These are phyloP conservation scores for Ustilago vetiveriae DNA, from an alignment of 1,284 basidiomycete genomes.

Conservation along the genomic window DNA sequence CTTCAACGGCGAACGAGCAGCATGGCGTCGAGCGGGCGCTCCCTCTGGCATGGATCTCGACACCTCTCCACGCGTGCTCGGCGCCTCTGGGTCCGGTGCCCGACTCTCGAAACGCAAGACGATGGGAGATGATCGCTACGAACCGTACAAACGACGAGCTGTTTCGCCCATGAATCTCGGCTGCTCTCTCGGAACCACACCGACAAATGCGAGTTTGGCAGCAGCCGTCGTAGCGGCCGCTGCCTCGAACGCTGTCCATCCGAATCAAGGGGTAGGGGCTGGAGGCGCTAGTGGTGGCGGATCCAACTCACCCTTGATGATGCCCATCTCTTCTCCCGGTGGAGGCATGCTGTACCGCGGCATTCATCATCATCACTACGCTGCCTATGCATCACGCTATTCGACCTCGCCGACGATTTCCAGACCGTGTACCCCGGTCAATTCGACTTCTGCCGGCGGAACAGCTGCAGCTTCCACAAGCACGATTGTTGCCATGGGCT, in stretches of 20 bases:
- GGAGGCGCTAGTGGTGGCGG: background rate
- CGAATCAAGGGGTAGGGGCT: too few species aligned
- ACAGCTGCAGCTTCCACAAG: background rate
- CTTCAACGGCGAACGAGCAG: conserved; percentile 16
- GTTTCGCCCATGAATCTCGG: conserved; percentile 49
- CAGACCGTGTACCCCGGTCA: conserved; percentile 30
- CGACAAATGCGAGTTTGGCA: conserved; percentile 10
- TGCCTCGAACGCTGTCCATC: background rate
- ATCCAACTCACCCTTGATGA: conserved; percentile 25
- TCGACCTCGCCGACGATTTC: conserved; percentile 44
- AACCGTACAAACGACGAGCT: conserved; percentile 53
- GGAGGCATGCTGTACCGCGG: conserved; percentile 18
- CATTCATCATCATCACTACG: conserved; percentile 13
- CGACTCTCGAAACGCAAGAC: conserved; percentile 45
- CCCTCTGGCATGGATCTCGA: conserved; percentile 30
- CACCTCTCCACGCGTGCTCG: conserved; percentile 27
- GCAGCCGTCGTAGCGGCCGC: conserved; percentile 9
- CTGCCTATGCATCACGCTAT: conserved; percentile 19
- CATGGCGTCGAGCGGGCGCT: conserved; percentile 25
- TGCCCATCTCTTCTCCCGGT: conserved; percentile 33
- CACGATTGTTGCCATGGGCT: conserved; percentile 8
- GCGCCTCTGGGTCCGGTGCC: conserved; percentile 6
- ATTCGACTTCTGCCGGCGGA: conserved; percentile 1
- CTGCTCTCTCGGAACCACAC: conserved; percentile 16
- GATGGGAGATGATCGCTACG: conserved; percentile 46